Conservation (phyloP, 1,284 basidiomycete genomes). For the Irpex sp. region DNA sequence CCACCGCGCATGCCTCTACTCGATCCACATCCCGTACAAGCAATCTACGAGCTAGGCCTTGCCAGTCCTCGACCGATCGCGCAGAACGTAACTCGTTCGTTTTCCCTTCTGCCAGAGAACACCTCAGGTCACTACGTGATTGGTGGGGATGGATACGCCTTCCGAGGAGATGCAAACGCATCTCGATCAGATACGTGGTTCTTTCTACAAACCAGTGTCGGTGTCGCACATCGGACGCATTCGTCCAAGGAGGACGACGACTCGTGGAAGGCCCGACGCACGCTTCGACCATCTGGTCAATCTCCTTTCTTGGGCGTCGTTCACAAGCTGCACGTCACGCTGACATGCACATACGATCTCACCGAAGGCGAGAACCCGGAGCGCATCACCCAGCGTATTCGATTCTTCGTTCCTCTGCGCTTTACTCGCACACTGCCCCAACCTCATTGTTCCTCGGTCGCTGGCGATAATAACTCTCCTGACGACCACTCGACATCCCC, state of each 20-base stretch:
- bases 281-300: conserved; percentile 41
- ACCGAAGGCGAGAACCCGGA: conserved; percentile 30
- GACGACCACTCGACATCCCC: conserved; percentile 1
- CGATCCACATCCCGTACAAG: conserved; percentile 45
- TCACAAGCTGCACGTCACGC: conserved; percentile 50
- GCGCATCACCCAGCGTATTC: conserved; percentile 31
- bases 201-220: conserved; percentile 53
- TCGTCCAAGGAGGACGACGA: conserved; percentile 21
- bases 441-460: conserved; percentile 6
- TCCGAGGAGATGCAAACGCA: conserved; percentile 4
- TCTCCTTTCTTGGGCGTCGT: conserved; percentile 56
- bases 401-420: conserved; percentile 50
- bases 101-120: conserved; percentile 49
- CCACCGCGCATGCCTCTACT: conserved; percentile 59
- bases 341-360: conserved; percentile 54
- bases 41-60: conserved; percentile 54
- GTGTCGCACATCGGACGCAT: conserved; percentile 34
- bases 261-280: conserved; percentile 42
- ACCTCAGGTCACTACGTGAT: conserved; percentile 45
- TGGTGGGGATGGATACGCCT: conserved; percentile 21
- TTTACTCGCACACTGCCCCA: conserved; percentile 35
- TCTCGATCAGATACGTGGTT: conserved; percentile 42
- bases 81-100: conserved; percentile 32
- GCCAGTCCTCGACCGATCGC: conserved; percentile 20
- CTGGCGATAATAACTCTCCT: conserved; percentile 4